Evolutionary conservation across 345 rosid genomes (phyloP).

Genomic region (Populus simonii): DNA sequence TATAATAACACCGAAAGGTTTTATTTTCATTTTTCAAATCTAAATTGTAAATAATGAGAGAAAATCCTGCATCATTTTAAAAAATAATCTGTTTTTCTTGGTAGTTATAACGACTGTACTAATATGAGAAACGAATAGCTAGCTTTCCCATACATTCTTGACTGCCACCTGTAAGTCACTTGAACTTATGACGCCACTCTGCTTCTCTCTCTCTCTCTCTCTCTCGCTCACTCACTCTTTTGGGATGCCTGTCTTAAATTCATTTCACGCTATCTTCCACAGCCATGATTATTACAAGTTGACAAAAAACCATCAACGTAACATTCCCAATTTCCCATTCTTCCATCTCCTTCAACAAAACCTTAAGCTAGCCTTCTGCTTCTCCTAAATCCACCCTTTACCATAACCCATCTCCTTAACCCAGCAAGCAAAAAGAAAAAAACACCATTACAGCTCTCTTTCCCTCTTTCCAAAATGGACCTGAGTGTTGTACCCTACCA

Average conservation of each 20-base stretch:
- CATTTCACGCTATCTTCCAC: constrained; percentile 4
- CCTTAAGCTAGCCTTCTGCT: neutral
- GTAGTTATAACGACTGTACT: too few relatives aligned
- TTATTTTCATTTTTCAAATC: too few relatives aligned
- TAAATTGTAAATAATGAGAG: too few relatives aligned
- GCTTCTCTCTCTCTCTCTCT: neutral
- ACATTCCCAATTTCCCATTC: neutral
- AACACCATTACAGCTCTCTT: neutral
- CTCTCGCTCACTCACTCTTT: neutral
- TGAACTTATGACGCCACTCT: neutral
- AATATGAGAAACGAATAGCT: neutral
- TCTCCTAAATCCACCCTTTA: neutral
- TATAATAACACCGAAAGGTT: too few relatives aligned
- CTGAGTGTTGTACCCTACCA: constrained; percentile 24
- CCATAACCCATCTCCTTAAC: neutral
- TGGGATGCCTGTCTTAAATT: neutral
- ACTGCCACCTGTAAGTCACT: neutral
- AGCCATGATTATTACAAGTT: neutral
- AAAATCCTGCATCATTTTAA: too few relatives aligned
- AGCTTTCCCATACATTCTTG: neutral
- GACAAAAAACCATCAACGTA: neutral
- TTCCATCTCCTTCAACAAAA: neutral
- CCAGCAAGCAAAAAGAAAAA: neutral
- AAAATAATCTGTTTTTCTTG: too few relatives aligned
- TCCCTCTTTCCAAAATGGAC: constrained; percentile 13